Conservation (phyloP, 345 rosid species). For the Populus tremula region DNA sequence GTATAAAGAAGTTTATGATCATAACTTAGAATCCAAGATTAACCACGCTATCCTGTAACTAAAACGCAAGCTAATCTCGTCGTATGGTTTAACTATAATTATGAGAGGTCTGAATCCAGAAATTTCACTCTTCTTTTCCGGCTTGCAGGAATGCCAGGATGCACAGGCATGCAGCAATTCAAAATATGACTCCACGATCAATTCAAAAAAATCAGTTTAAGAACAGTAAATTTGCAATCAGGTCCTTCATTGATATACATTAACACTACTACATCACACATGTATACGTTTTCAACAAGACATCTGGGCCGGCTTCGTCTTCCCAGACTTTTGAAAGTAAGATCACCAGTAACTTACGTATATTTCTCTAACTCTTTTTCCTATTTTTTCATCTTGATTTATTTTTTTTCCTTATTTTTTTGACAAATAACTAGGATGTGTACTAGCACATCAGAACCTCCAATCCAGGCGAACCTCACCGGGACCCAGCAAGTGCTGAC, state of each 20-base stretch:
- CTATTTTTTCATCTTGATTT: background rate
- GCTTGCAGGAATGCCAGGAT: background rate
- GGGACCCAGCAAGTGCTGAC: slow-evolving; percentile 52
- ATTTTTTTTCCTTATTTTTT: background rate
- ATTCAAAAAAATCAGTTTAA: background rate
- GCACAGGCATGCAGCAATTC: background rate
- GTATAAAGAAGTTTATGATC: background rate
- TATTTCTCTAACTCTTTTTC: background rate
- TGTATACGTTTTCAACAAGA: background rate
- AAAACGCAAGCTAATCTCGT: background rate
- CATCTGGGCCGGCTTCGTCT: slow-evolving; percentile 37
- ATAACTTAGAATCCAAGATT: background rate
- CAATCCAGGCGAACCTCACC: slow-evolving; percentile 53
- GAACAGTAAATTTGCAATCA: slow-evolving; percentile 3
- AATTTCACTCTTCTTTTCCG: background rate
- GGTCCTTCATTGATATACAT: slow-evolving; percentile 8
- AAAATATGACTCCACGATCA: background rate
- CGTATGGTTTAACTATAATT: too few species aligned
- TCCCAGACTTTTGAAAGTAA: slow-evolving; percentile 19
- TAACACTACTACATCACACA: background rate
- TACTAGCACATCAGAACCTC: slow-evolving; percentile 23
- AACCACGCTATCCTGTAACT: background rate
- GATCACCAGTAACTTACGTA: background rate
- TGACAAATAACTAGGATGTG: background rate
- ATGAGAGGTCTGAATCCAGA: background rate